Evolutionary conservation across 768 basidiomycete species (phyloP).

Genomic region (Mycena galopus): DNA sequence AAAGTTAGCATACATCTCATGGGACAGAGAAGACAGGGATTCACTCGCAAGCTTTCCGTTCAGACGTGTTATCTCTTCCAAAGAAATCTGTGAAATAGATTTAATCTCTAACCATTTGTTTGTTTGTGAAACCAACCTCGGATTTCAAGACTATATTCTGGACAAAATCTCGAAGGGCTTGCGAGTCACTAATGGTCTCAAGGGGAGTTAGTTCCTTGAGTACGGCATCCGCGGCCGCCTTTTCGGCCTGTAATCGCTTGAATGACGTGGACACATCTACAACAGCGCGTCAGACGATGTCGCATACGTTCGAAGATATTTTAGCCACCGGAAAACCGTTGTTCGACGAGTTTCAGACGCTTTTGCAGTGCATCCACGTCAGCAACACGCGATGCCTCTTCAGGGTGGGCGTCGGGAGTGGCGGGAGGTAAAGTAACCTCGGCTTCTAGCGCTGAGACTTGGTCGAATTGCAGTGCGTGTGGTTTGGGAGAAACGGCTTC

Average conservation of each 20-base stretch:
- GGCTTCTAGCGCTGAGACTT: conserved; percentile 16
- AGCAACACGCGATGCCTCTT: conserved; percentile 1
- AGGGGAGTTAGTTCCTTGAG: conserved; percentile 81
- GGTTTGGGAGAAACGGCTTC: conserved; percentile 20
- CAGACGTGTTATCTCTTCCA: conserved; percentile 85
- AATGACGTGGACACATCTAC: conserved; percentile 86
- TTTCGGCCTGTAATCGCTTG: conserved; percentile 81
- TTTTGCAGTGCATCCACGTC: conserved; percentile 73
- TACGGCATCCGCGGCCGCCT: conserved; percentile 73
- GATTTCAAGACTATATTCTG: conserved; percentile 73
- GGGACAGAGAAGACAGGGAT: conserved; percentile 38
- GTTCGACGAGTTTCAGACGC: conserved; percentile 77
- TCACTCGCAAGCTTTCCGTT: conserved; percentile 80
- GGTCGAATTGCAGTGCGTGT: conserved; percentile 5
- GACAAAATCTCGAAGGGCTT: conserved; percentile 81
- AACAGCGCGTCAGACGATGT: conserved; percentile 22
- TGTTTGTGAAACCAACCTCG: conserved; percentile 64
- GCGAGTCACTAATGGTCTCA: conserved; percentile 71
- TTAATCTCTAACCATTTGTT: conserved; percentile 9
- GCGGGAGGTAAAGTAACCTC: not conserved
- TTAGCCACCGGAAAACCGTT: conserved; percentile 77
- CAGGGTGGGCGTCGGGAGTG: not conserved
- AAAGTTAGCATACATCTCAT: conserved; percentile 17
- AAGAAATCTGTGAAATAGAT: conserved; percentile 61
- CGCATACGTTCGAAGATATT: not conserved